Base-by-base conservation (phyloP, 495 filamentous ascomycete species). In the Recurvomyces mirabilis region DNA sequence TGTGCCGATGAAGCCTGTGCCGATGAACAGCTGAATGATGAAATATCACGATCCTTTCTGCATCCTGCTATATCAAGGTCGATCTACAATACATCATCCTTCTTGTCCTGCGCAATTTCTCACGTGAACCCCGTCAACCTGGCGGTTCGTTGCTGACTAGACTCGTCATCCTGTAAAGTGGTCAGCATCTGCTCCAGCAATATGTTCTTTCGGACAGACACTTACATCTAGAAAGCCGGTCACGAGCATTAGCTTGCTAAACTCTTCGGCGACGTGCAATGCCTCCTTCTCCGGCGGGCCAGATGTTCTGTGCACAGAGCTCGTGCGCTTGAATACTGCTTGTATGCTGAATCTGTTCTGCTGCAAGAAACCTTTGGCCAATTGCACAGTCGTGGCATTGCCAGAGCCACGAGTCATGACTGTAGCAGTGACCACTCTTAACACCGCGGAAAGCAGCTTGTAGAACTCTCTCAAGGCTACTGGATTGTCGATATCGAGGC, bases 271-370 rank as follows among this genome's bases (percentile, higher is more conserved):
- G 38, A 82, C 56, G 28, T 75, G 69, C 30, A 81, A 56, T 19
- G 51, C 51, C 38, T 54, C 51, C 24, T n/a, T 47, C 37, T 54
- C 51, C 24, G 51, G 51, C 26, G 51, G 46, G 2, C 51, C 51
- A 14, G 51, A 43, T 4, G 51, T 54, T 31, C 47, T 68, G 65
- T 29, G 62, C 51, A 46, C 57, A 51, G 18, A 58, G 54, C 30
- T 65, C 33, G 49, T 81, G 35, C 85, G 72, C 64, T 99, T 99
- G 57, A 96, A 84, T n/a, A 93, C 77, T 15, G 86, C 80, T 48
- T 93, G 76, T 47, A 94, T 81, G 48, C 82, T 70, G 46, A 75
- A 71, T 42, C 91, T 67, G 59, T 93, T 87, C 49, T 89, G 82
- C 17, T 68, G 63, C 40, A 96, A 64, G 62, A 99, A 96, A 13